Evolutionary conservation across 495 filamentous ascomycete species (phyloP).

Genomic region (Pseudomonodictys pantanalensis): DNA sequence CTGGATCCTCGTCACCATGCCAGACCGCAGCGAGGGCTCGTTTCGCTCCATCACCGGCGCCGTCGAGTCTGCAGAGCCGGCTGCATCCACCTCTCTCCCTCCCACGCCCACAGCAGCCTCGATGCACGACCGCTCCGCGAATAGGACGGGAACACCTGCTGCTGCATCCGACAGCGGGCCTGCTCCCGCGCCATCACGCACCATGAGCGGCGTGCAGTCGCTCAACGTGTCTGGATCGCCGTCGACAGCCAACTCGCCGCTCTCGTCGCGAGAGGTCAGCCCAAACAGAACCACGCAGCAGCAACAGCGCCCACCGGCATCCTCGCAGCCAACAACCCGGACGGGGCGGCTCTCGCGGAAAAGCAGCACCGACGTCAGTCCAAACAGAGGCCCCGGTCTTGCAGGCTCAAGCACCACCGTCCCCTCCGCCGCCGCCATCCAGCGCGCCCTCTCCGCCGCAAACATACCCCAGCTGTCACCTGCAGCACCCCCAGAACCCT

Average conservation of each 20-base stretch:
- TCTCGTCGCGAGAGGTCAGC: slow-evolving; percentile 38
- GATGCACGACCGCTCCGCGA: slow-evolving; percentile 2
- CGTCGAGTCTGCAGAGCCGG: slow-evolving; percentile 31
- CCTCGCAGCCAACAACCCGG: too few relatives aligned
- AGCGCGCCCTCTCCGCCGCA: slow-evolving; percentile 62
- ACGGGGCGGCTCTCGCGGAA: slow-evolving; percentile 58
- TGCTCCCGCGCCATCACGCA: not conserved
- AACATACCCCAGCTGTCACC: slow-evolving; percentile 58
- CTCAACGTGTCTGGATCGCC: slow-evolving; percentile 29
- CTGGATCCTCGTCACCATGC: slow-evolving; percentile 11
- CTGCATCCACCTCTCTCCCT: not conserved
- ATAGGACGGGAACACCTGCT: slow-evolving; percentile 10
- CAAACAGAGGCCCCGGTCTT: slow-evolving; percentile 53
- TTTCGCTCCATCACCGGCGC: slow-evolving; percentile 33
- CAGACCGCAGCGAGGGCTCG: slow-evolving; percentile 15
- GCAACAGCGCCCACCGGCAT: too few relatives aligned
- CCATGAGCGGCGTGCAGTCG: slow-evolving; percentile 27
- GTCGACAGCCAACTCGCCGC: slow-evolving; percentile 37
- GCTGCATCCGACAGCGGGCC: slow-evolving; percentile 18
- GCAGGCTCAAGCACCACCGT: slow-evolving; percentile 45
- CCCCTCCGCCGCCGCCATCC: slow-evolving; percentile 59
- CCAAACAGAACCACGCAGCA: slow-evolving; percentile 7
- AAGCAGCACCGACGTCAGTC: slow-evolving; percentile 67
- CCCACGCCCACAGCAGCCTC: not conserved
- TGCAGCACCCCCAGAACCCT: slow-evolving; percentile 53